These are phyloP conservation scores for Podosphaera xanthii DNA, from an alignment of 2,329 filamentous ascomycete genomes.

Conservation along the genomic window DNA sequence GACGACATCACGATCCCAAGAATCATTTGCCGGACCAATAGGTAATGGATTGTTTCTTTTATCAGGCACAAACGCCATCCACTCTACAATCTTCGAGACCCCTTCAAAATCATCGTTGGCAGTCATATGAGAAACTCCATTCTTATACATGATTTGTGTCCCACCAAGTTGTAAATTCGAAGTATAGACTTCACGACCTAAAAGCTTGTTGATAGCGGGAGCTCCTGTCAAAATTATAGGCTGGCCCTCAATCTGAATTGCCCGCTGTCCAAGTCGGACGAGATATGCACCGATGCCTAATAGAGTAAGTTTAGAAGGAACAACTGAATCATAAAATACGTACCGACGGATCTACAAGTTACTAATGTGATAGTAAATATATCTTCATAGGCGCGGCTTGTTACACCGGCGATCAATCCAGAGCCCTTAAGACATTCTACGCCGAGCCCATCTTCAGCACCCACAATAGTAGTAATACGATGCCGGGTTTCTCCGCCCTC, in stretches of 20 bases:
- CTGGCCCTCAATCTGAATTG: constrained; percentile 95
- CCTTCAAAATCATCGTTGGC: constrained; percentile 94
- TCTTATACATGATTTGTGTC: constrained; percentile 99
- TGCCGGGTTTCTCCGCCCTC: constrained; percentile 78
- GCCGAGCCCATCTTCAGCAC: constrained; percentile 85
- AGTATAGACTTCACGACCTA: constrained; percentile 95
- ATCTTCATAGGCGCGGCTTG: constrained; percentile 89
- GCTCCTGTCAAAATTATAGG: constrained; percentile 97
- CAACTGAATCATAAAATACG: constrained; percentile 6
- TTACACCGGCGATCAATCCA: constrained; percentile 93
- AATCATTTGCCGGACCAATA: constrained; percentile 66
- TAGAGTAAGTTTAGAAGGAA: constrained; percentile 13
- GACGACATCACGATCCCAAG: constrained; percentile 78
- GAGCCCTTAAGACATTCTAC: constrained; percentile 94
- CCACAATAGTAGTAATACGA: constrained; percentile 84
- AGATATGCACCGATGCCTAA: constrained; percentile 89
- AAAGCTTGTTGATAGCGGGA: constrained; percentile 89
- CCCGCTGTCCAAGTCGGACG: constrained; percentile 91
- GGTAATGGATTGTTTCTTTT: constrained; percentile 83
- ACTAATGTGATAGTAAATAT: constrained; percentile 97
- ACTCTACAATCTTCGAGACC: constrained; percentile 92
- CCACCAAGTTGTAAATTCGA: constrained; percentile 98
- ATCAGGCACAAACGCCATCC: constrained; percentile 93
- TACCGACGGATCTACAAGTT: constrained; percentile 90
- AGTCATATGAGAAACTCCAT: constrained; percentile 98